These are phyloP conservation scores for Boletus patriciae DNA, from an alignment of 768 basidiomycete genomes.

Conservation along the genomic window DNA sequence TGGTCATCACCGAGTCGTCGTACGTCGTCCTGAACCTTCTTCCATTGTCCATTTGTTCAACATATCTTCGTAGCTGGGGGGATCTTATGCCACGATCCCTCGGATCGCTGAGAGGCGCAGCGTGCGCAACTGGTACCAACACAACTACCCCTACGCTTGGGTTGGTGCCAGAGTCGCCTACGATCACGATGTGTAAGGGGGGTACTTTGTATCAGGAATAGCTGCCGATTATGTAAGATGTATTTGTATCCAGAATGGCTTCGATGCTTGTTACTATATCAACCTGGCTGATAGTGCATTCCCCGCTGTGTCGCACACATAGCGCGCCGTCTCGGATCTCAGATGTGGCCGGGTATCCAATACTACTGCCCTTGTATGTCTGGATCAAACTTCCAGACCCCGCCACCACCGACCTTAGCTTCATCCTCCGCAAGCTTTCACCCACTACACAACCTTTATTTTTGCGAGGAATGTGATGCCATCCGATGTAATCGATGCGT, in stretches of 20 bases:
- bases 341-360: slow-evolving; percentile 46
- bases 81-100: slow-evolving; percentile 85
- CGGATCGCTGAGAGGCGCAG: slow-evolving; percentile 73
- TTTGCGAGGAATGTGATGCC: slow-evolving; percentile 98
- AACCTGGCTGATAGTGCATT: background rate
- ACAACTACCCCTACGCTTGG: slow-evolving; percentile 90
- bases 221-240: slow-evolving; percentile 15
- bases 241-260: background rate
- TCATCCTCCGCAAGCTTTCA: slow-evolving; percentile 85
- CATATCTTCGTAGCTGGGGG: slow-evolving; percentile 65
- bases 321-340: background rate
- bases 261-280: background rate
- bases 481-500: slow-evolving; percentile 93
- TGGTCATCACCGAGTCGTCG: slow-evolving; percentile 79
- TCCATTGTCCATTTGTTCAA: background rate
- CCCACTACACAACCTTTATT: slow-evolving; percentile 82
- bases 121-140: slow-evolving; percentile 90
- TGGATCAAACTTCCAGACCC: slow-evolving; percentile 38
- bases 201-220: slow-evolving; percentile 3
- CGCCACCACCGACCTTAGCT: slow-evolving; percentile 71
- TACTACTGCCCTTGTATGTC: slow-evolving; percentile 81
- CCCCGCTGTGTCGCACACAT: background rate
- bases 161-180: slow-evolving; percentile 71
- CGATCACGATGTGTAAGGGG: slow-evolving; percentile 50
- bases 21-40: slow-evolving; percentile 42